Evolutionary conservation across 1,284 basidiomycete species (phyloP).

Genomic region (Sporisorium sorghi): DNA sequence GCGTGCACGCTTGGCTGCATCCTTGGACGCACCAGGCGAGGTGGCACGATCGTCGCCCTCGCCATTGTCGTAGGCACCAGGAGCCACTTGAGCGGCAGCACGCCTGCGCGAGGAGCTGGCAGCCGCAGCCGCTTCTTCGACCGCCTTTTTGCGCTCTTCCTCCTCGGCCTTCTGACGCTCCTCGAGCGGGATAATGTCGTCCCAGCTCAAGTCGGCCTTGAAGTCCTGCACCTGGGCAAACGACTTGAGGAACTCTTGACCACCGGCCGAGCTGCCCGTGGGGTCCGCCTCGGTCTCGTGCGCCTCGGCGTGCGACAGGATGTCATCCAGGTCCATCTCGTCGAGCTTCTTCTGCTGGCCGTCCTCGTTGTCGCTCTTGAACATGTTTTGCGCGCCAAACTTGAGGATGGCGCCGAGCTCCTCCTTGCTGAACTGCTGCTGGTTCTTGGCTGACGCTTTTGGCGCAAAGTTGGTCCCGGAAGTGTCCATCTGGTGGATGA

Average conservation of each 20-base stretch:
- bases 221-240: slow-evolving; percentile 97
- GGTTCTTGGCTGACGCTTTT: slow-evolving; percentile 71
- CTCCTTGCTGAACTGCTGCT: slow-evolving; percentile 89
- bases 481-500: slow-evolving; percentile 99
- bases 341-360: slow-evolving; percentile 95
- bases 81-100: slow-evolving; percentile 78
- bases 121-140: slow-evolving; percentile 75
- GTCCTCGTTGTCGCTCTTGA: slow-evolving; percentile 89
- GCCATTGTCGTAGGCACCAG: slow-evolving; percentile 78
- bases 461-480: slow-evolving; percentile 91
- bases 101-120: slow-evolving; percentile 72
- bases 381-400: slow-evolving; percentile 99
- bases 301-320: slow-evolving; percentile 94
- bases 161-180: slow-evolving; percentile 85
- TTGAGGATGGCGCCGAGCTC: slow-evolving; percentile 98
- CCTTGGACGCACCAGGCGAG: slow-evolving; percentile 61
- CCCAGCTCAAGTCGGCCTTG: slow-evolving; percentile 94
- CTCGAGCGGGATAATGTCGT: slow-evolving; percentile 96
- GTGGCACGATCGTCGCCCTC: slow-evolving; percentile 38
- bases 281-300: slow-evolving; percentile 86
- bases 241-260: slow-evolving; percentile 93
- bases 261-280: slow-evolving; percentile 85
- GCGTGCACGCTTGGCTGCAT: slow-evolving; percentile 72
- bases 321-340: slow-evolving; percentile 99
- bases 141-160: slow-evolving; percentile 69